Evolutionary conservation across 345 rosid genomes (phyloP), one percentile per base, ranked within the genome.

Genomic region (Eucalyptus virginea): DNA sequence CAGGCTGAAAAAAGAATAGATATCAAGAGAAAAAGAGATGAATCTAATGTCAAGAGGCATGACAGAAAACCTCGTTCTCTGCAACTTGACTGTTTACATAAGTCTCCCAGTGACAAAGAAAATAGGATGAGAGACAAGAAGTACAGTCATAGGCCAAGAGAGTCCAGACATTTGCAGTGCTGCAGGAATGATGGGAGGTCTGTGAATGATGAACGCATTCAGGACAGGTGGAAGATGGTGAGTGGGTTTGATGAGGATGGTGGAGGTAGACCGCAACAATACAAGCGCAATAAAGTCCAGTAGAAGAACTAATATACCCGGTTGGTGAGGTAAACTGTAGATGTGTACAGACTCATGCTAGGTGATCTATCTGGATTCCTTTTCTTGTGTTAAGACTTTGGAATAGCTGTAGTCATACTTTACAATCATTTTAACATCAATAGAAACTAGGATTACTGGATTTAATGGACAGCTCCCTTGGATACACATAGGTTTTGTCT

Each of bases 161-260:
- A 77, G 15, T 23, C 34, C 7, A 24, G n/a, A 72, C 60, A 49
- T 50, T 28, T 52, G 21, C 32, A n/a, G 47, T 69, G 40, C 83
- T 67, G 28, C 69, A 67, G 85, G 85, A 11, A 45, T 26, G 86
- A 51, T 40, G 89, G 51, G 67, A 88, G n/a, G 45, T 69, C 85
- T 19, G 26, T 72, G 56, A 34, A 77, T 28, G 86, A 50, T 37
- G 86, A 91, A 52, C 47, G 32, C 45, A 86, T 86, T 88, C 91
- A 52, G 88, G 93, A 92, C 86, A 91, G 94, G 90, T 92, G 94
- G 95, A 92, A 72, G 90, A 94, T 92, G 95, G 87, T 60, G 37
- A 86, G 91, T 81, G 89, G 91, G 42, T 87, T 89, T 44, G 91
- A 89, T 40, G 90, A 88, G 88, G 85, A 91, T 47, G 37, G 21